Conservation (phyloP, 75 land plant species). For the Pinus albicaulis region DNA sequence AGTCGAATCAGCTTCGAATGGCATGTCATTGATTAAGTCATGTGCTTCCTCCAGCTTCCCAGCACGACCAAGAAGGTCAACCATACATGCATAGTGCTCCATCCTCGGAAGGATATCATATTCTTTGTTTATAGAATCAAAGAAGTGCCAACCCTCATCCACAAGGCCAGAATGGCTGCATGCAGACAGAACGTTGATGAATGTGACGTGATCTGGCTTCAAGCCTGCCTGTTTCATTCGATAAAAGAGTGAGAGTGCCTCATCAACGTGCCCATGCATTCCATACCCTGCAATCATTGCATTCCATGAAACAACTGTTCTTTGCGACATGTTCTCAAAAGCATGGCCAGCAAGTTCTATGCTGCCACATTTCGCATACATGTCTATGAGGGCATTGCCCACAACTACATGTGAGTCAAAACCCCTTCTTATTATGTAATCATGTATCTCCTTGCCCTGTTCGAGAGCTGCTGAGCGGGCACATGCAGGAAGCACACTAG, state of each 20-base stretch:
- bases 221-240: slow-evolving; percentile 11
- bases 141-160: slow-evolving; percentile 15
- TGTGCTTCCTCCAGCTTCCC: slow-evolving; percentile 16
- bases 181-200: slow-evolving; percentile 5
- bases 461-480: slow-evolving; percentile 1
- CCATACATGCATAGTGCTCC: slow-evolving; percentile 27
- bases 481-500: slow-evolving; percentile 17
- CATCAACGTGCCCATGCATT: slow-evolving; percentile 14
- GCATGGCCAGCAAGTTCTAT: slow-evolving; percentile 4
- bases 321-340: slow-evolving; percentile 14
- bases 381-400: slow-evolving; percentile 11
- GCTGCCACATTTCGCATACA: slow-evolving; percentile 22
- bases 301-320: slow-evolving; percentile 22
- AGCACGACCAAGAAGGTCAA: slow-evolving; percentile 26
- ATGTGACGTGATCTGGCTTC: slow-evolving; percentile 16
- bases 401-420: neutral
- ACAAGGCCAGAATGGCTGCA: slow-evolving; percentile 15
- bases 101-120: slow-evolving; percentile 13
- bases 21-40: slow-evolving; percentile 13
- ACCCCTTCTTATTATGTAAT: slow-evolving; percentile 9
- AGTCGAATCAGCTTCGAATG: slow-evolving; percentile 15
- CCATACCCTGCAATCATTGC: slow-evolving; percentile 20
- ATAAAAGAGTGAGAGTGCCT: slow-evolving; percentile 9
- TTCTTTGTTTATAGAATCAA: slow-evolving; percentile 9
- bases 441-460: slow-evolving; percentile 9